phyloP scores from a whole-genome alignment of 352 stramenopile species.

The Globisporangium takayamanum region DNA sequence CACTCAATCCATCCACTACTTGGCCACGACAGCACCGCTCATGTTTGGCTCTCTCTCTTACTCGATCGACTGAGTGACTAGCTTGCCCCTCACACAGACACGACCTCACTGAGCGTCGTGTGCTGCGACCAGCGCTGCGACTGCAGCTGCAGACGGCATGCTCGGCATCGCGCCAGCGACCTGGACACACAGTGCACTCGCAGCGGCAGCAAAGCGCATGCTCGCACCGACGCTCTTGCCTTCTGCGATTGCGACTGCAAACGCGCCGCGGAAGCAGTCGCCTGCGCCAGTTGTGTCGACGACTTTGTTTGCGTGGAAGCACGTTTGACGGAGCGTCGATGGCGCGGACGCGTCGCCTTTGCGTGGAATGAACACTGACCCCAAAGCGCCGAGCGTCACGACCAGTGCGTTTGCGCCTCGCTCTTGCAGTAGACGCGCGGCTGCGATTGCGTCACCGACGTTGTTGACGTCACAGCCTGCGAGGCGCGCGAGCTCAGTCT shows the following conservation, averaged over 20 bases:
- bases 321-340: slow-evolving; percentile 35
- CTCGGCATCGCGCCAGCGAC: slow-evolving; percentile 55
- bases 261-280: slow-evolving; percentile 70
- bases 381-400: slow-evolving; percentile 59
- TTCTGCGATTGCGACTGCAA: slow-evolving; percentile 54
- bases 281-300: slow-evolving; percentile 77
- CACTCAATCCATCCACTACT: too few species aligned
- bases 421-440: slow-evolving; percentile 40
- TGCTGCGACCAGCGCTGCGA: slow-evolving; percentile 23
- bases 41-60: neutral
- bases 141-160: slow-evolving; percentile 41
- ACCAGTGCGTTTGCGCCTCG: slow-evolving; percentile 51
- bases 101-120: neutral
- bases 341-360: slow-evolving; percentile 11
- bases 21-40: too few species aligned
- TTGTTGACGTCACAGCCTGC: slow-evolving; percentile 29
- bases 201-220: slow-evolving; percentile 47
- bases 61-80: neutral
- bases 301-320: slow-evolving; percentile 50
- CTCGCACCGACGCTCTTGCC: slow-evolving; percentile 37
- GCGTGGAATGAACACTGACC: slow-evolving; percentile 54
- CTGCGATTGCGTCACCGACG: slow-evolving; percentile 41
- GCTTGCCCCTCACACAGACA: neutral
- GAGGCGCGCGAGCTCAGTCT: slow-evolving; percentile 63
- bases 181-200: slow-evolving; percentile 64